These are phyloP conservation scores for Pythium scleroteichum DNA, from an alignment of 352 stramenopile genomes.

Conservation along the genomic window DNA sequence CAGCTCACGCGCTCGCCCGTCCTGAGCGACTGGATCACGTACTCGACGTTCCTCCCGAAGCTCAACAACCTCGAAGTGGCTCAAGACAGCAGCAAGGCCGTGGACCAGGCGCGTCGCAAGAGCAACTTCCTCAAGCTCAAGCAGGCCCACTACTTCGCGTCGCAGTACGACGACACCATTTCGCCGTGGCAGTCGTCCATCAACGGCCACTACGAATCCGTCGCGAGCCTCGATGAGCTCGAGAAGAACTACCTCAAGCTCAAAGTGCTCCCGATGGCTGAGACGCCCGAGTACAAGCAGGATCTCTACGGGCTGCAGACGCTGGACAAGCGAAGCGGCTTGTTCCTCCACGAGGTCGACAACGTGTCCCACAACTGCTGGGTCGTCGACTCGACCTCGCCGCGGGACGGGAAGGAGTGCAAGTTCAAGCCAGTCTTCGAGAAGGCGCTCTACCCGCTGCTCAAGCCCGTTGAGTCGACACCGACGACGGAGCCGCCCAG, in stretches of 20 bases:
- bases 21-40: constrained; percentile 26
- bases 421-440: constrained; percentile 38
- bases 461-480: no score
- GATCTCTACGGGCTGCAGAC: constrained; percentile 42
- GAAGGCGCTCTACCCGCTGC: constrained; percentile 27
- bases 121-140: constrained; percentile 33
- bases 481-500: no score
- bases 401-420: constrained; percentile 16
- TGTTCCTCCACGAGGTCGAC: constrained; percentile 31
- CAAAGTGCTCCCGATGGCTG: constrained; percentile 36
- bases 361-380: constrained; percentile 40
- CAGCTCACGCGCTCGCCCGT: constrained; percentile 39
- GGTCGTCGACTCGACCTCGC: constrained; percentile 24
- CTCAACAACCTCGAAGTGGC: constrained; percentile 41
- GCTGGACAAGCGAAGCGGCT: constrained; percentile 30
- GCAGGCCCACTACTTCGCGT: constrained; percentile 40
- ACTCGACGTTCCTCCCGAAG: constrained; percentile 36
- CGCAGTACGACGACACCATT: constrained; percentile 36
- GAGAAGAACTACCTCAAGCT: constrained; percentile 31
- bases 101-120: no score
- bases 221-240: constrained; percentile 30
- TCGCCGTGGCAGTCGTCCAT: constrained; percentile 42
- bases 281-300: constrained; percentile 39
- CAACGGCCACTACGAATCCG: constrained; percentile 37
- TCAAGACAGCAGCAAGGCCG: no score